Base-by-base conservation (phyloP, 805 yeast genomes). In the Pichia exigua region DNA sequence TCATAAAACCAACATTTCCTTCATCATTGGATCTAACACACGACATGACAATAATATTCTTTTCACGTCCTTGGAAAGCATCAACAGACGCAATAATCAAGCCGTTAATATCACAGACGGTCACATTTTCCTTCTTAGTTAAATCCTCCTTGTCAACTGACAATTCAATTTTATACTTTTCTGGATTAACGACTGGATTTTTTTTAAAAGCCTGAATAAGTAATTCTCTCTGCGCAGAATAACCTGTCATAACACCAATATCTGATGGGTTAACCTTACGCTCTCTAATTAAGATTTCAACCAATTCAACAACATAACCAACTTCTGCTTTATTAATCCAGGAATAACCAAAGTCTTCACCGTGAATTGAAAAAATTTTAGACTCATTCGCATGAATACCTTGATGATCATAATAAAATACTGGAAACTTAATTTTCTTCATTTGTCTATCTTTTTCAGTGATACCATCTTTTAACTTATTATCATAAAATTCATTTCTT, bases 31-130 rank as follows among this genome's bases (percentile, higher is more conserved):
- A 78, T 59, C 96, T 74, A 28, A 88, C 96, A 60, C 91, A 79
- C 4, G 92, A 81, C 54, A 88, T 72, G 26, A 89, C 76, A 39
- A 89, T 82, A 50, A 81, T 83, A 60, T 85, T 89, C 67, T 87
- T 88, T 61, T 87, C 95, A 59, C 94, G 74, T 26, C 96, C 96
- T 67, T 88, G 96, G 71, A 88, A 88, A 2, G 96, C 92, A 66
- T 88, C 96, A 17, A 88, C 85, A 0, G 87, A 65, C 21, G 77
- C 73, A 57, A 78, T 68, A 66, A 74, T 68, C n/a, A 75, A 61
- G 2, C 73, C 75, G 47, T 72, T 69, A 41, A 76, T 62, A 44
- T 57, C 56, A 55, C 76, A 79, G 46, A 77, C 73, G 4, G 77
- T 75, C 11, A 72, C 70, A 17, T 55, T 59, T 30, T 57, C 57